Conservation (phyloP, 495 filamentous ascomycete species). For the Pyrenula aspistea region DNA sequence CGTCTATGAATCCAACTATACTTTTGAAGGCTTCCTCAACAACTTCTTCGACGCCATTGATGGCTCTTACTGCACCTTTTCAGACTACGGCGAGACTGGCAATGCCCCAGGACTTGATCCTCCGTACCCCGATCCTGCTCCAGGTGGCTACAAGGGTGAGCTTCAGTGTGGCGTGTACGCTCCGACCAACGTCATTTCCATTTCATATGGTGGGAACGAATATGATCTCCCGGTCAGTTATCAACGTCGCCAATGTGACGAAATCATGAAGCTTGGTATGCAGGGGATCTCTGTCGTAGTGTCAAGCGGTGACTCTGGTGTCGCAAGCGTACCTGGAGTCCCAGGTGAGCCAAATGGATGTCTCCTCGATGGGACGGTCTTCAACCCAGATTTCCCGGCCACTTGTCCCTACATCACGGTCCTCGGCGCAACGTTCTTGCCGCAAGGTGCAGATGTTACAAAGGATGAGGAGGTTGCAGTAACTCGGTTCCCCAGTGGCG, state of each 20-base stretch:
- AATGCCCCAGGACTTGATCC: conserved; percentile 6
- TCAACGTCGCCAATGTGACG: conserved; percentile 24
- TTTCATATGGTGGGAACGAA: conserved; percentile 30
- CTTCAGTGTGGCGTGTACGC: conserved; percentile 27
- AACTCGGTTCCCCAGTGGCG: conserved; percentile 23
- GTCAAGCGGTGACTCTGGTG: conserved; percentile 30
- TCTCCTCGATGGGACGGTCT: conserved; percentile 10
- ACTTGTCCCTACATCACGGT: conserved; percentile 33
- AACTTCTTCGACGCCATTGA: conserved; percentile 50
- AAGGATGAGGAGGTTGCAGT: conserved; percentile 21
- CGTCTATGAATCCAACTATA: conserved; percentile 32
- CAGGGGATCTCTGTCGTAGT: conserved; percentile 26
- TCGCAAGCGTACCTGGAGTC: conserved; percentile 10
- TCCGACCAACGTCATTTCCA: conserved; percentile 34
- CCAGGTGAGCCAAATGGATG: conserved; percentile 1
- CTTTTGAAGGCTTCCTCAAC: conserved; percentile 22
- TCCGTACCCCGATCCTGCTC: conserved; percentile 27
- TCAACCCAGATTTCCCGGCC: conserved; percentile 23
- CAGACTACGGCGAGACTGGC: conserved; percentile 9
- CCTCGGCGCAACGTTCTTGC: conserved; percentile 27
- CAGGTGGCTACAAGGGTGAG: conserved; percentile 25
- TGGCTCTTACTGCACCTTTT: conserved; percentile 19
- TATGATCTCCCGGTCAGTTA: conserved; percentile 21
- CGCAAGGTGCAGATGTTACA: conserved; percentile 13
- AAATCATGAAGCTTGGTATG: conserved; percentile 33